Percentiles rank a stretch among this genome's conserved stretches.
Evolutionary conservation across 2,329 filamentous ascomycete genomes (phyloP).

Genomic region (Neofusicoccum sp.): DNA sequence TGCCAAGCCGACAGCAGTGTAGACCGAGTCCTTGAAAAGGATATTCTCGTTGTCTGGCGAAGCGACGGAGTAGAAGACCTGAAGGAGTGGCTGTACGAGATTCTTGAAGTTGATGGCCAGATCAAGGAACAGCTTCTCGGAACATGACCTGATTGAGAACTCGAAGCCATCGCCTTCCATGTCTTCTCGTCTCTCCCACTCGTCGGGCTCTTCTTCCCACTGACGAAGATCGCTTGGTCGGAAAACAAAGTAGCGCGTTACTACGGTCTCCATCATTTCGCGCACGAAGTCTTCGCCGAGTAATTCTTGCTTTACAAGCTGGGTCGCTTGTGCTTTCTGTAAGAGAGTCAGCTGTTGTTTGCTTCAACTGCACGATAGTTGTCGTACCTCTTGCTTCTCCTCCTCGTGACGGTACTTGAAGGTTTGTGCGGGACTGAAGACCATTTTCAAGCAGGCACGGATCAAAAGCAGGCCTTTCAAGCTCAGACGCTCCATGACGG

Average conservation of each 20-base stretch:
- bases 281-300: constrained; percentile 74
- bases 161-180: constrained; percentile 78
- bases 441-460: constrained; percentile 79
- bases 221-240: constrained; percentile 79
- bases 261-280: constrained; percentile 78
- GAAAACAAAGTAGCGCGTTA: constrained; percentile 87
- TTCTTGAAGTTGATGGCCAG: constrained; percentile 86
- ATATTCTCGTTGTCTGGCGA: constrained; percentile 65
- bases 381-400: constrained; percentile 63
- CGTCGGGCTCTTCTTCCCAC: constrained; percentile 93
- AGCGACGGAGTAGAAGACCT: constrained; percentile 78
- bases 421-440: constrained; percentile 74
- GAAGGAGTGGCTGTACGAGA: constrained; percentile 72
- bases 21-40: constrained; percentile 87
- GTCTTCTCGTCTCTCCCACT: constrained; percentile 91
- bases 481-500: constrained; percentile 73
- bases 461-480: constrained; percentile 81
- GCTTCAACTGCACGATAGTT: neutral
- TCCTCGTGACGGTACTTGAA: constrained; percentile 79
- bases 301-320: constrained; percentile 69
- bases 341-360: neutral
- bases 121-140: constrained; percentile 91
- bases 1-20: constrained; percentile 85
- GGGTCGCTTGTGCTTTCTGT: constrained; percentile 62
- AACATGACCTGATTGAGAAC: constrained; percentile 86